Evolutionary conservation across 306 rosid species (phyloP).

Genomic region (Castanopsis chinensis): DNA sequence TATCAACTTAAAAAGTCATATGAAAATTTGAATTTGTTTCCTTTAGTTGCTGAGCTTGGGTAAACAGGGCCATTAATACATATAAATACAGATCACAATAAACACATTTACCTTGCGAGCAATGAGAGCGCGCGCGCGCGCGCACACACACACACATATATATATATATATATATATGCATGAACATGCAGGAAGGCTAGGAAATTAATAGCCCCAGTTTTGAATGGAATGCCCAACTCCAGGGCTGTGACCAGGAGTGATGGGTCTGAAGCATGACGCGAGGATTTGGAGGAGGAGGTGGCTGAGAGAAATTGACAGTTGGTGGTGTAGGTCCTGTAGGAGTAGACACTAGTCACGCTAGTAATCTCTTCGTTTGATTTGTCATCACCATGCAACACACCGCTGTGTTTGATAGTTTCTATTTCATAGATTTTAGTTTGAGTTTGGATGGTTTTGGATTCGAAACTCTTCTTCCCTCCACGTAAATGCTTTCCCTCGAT

Average conservation of each 20-base stretch:
- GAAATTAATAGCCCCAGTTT: neutral
- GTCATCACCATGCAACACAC: neutral
- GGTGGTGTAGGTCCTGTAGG: conserved; percentile 10
- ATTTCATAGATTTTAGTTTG: neutral
- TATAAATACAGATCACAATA: no score
- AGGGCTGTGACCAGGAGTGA: conserved; percentile 66
- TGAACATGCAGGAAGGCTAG: no score
- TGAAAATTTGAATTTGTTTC: no score
- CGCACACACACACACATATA: no score
- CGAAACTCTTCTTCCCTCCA: neutral
- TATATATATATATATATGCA: no score
- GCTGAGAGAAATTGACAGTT: conserved; percentile 11
- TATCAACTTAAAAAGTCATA: no score
- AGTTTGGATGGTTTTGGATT: conserved; percentile 10
- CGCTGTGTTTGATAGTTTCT: neutral
- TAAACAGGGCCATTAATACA: no score
- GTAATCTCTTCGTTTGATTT: neutral
- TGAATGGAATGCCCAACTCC: conserved; percentile 53
- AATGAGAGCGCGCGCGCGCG: no score
- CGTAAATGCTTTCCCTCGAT: conserved; percentile 34
- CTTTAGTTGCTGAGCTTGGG: no score
- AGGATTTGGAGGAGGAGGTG: conserved; percentile 24
- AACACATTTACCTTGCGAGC: no score
- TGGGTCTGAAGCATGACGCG: conserved; percentile 49
- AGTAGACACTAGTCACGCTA: neutral